Evolutionary conservation across 371 early-diverging fungal genomes (phyloP).

Genomic region (Haplosporangium sp.): DNA sequence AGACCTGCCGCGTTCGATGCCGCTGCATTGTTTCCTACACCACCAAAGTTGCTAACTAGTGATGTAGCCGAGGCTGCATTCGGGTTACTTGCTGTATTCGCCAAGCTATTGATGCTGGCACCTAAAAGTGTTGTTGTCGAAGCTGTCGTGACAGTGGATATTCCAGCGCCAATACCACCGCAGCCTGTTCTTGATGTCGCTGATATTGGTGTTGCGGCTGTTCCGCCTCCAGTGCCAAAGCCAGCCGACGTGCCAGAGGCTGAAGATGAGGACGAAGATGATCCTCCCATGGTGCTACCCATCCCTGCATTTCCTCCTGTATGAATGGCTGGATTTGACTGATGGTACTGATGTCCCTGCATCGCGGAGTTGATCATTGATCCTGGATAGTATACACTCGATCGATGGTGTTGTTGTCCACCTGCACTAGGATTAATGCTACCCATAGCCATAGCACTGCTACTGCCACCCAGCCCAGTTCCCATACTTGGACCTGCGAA

Average conservation of each 20-base stretch:
- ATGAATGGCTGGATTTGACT: slow-evolving; percentile 10
- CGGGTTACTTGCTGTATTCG: slow-evolving; percentile 24
- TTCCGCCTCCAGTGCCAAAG: background rate
- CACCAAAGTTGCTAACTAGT: slow-evolving; percentile 31
- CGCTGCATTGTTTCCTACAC: slow-evolving; percentile 13
- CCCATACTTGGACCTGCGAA: slow-evolving; percentile 1
- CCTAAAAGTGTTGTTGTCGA: slow-evolving; percentile 1
- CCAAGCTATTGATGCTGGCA: slow-evolving; percentile 16
- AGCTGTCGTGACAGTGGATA: background rate
- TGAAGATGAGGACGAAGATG: background rate
- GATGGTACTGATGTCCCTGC: slow-evolving; percentile 37
- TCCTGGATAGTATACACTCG: slow-evolving; percentile 6
- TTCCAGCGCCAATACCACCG: background rate
- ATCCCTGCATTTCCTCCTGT: background rate
- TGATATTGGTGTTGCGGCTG: background rate
- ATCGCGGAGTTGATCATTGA: slow-evolving; percentile 22
- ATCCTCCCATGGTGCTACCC: background rate
- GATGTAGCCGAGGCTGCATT: slow-evolving; percentile 36
- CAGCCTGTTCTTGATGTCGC: slow-evolving; percentile 3
- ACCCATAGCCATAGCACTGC: background rate
- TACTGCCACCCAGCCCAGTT: background rate
- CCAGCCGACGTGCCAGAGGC: background rate
- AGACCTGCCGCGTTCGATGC: background rate
- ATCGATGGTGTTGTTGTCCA: slow-evolving; percentile 16
- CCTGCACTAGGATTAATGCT: slow-evolving; percentile 1